Evolutionary conservation across 345 rosid genomes (phyloP), one percentile per base, ranked within the genome.

Genomic region (Geranium brycei): DNA sequence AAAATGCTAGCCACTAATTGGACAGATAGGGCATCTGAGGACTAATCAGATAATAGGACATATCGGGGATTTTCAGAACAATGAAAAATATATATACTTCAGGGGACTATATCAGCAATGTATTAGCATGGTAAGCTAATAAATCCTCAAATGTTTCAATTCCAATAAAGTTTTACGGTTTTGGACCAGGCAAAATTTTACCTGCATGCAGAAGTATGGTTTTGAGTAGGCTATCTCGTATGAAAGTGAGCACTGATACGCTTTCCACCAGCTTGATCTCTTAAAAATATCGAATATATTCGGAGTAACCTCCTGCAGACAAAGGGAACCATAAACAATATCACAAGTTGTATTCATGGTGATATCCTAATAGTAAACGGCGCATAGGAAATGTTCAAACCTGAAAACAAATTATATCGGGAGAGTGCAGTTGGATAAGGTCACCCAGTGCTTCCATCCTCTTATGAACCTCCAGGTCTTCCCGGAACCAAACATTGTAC

Each of bases 401-500:
- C 98, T 93, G 99, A 67, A 93, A 86, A 73, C 95, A 87, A 63
- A 93, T 86, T 55, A 93, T 51, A 63, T 93, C 89, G 4, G 99
- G 99, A 12, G 88, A 89, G 79, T 93, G 96, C 57, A 81, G 73
- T 65, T 83, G 79, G 63, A 93, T 76, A 59, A 90, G 78, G 51
- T 86, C 82, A 15, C 99, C 96, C 2, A 90, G 74, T 2, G 97
- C 88, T 77, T 81, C 80, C 96, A 90, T 90, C 77, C 99, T 82
- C 60, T 58, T 68, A 67, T 75, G 78, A 77, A 93, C 23, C 79
- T 90, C 99, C 73, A 93, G 69, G 72, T 90, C 97, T 70, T 90
- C 97, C 51, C 96, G 82, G 63, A 93, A 93, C 99, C 99, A 93
- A 64, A 93, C 91, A 85, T 93, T 93, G 77, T 93, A 93, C 79